These are phyloP conservation scores for Botryotinia calthae DNA, from an alignment of 2,329 filamentous ascomycete genomes.

Conservation along the genomic window DNA sequence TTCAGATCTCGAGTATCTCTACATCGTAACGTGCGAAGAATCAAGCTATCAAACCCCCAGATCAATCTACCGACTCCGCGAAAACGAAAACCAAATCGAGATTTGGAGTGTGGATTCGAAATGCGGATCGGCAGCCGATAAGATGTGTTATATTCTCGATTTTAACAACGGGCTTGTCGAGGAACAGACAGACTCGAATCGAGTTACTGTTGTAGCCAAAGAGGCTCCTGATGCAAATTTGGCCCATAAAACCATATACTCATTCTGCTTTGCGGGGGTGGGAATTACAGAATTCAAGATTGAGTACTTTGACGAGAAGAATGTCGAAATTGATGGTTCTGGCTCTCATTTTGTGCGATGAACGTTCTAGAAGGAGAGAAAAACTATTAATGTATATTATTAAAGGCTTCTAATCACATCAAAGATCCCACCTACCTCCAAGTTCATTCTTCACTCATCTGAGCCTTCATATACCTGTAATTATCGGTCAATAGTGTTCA, in stretches of 20 bases:
- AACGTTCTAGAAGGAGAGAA: no score
- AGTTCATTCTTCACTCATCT: no score
- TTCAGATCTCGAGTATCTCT: neutral
- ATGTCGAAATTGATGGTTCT: neutral
- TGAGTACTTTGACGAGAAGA: neutral
- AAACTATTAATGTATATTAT: neutral
- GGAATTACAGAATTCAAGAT: neutral
- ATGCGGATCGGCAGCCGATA: neutral
- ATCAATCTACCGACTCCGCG: neutral
- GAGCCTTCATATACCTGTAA: no score
- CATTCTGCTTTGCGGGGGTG: neutral
- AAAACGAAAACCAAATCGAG: neutral
- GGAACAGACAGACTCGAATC: neutral
- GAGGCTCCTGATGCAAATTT: neutral
- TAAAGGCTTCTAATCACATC: neutral
- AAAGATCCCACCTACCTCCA: no score
- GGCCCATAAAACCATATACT: neutral
- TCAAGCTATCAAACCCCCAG: neutral
- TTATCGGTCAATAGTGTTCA: no score
- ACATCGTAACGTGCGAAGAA: neutral
- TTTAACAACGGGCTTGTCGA: neutral
- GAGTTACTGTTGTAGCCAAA: neutral
- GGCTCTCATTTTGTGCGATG: neutral
- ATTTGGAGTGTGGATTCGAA: neutral
- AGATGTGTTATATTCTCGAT: neutral